Conservation (phyloP, 352 stramenopile genomes). For the Pythium insidiosum region DNA sequence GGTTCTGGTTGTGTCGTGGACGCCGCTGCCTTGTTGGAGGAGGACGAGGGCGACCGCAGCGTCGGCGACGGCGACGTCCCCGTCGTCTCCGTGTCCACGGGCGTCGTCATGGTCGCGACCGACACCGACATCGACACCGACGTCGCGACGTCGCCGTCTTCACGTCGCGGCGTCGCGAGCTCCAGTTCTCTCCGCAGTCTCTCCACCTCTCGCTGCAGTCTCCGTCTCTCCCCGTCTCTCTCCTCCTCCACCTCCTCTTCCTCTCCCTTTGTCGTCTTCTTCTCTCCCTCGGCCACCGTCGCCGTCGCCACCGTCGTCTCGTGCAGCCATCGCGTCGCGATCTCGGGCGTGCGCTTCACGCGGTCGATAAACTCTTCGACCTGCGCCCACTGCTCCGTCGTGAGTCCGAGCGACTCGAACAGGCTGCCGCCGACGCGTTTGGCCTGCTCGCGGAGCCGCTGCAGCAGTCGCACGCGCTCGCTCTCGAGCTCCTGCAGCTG, state of each 20-base stretch:
- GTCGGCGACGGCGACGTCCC: no score
- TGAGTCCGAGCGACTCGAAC: slow-evolving; percentile 49
- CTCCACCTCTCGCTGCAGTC: slow-evolving; percentile 25
- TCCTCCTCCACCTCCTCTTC: slow-evolving; percentile 8
- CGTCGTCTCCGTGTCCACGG: no score
- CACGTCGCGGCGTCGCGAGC: neutral
- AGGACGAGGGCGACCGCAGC: no score
- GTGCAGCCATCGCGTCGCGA: slow-evolving; percentile 31
- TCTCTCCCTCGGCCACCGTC: neutral
- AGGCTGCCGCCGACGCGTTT: slow-evolving; percentile 33
- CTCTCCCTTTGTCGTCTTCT: slow-evolving; percentile 8
- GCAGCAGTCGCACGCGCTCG: slow-evolving; percentile 43
- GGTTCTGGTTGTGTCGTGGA: neutral
- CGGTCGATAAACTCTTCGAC: slow-evolving; percentile 67
- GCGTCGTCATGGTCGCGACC: neutral
- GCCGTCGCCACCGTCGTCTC: neutral
- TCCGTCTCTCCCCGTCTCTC: slow-evolving; percentile 19
- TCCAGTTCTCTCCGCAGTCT: slow-evolving; percentile 28
- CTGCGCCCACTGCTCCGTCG: slow-evolving; percentile 37
- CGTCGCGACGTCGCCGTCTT: neutral
- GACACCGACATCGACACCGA: no score
- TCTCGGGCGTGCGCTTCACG: slow-evolving; percentile 46
- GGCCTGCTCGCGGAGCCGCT: slow-evolving; percentile 53
- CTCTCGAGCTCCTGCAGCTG: slow-evolving; percentile 56
- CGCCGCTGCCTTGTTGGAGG: no score